These are phyloP conservation scores for Isatis lusitanica DNA, from an alignment of 441 rosid genomes.

Conservation along the genomic window DNA sequence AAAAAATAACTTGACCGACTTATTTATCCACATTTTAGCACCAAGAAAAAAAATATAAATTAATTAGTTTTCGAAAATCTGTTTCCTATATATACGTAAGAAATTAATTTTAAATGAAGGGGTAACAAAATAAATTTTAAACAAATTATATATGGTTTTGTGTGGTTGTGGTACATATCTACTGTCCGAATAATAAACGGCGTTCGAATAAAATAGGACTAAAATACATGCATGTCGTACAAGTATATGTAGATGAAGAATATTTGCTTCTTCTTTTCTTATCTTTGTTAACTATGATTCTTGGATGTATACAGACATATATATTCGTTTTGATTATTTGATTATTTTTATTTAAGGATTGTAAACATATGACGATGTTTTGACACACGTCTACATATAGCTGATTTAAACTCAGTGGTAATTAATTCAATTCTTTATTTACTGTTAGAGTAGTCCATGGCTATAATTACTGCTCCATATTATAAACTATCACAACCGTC, in stretches of 20 bases:
- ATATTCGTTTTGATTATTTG: background rate
- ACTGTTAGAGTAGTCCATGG: background rate
- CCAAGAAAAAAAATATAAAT: background rate
- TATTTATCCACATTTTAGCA: background rate
- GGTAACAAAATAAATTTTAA: background rate
- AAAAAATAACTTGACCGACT: constrained; percentile 9
- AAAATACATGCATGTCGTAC: background rate
- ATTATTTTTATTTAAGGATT: too few relatives aligned
- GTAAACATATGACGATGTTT: too few relatives aligned
- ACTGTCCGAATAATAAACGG: background rate
- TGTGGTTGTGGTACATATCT: background rate
- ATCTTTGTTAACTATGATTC: background rate
- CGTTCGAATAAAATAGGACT: background rate
- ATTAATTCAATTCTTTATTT: background rate
- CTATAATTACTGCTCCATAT: background rate
- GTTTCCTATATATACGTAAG: background rate
- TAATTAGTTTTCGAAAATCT: background rate
- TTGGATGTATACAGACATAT: background rate
- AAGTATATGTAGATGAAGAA: background rate
- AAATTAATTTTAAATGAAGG: background rate
- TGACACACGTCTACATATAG: background rate
- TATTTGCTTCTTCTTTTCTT: too few relatives aligned
- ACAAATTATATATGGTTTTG: background rate
- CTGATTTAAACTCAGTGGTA: background rate
- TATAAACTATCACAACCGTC: background rate